These are phyloP conservation scores for Metschnikowia similis DNA, from an alignment of 805 yeast species.

Conservation along the genomic window DNA sequence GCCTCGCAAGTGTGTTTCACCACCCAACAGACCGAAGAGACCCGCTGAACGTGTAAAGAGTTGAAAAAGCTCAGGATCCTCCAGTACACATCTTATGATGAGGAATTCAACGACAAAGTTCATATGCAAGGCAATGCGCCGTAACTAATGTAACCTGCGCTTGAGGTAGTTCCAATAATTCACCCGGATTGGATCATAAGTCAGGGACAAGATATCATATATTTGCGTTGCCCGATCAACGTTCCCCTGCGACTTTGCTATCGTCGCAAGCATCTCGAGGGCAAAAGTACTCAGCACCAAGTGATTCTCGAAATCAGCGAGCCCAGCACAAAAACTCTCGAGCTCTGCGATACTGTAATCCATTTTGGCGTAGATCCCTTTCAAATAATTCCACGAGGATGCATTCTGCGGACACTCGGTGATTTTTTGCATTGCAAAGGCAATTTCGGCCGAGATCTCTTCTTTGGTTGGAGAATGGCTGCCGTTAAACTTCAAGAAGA, in stretches of 20 bases:
- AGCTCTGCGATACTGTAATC: constrained; percentile 31
- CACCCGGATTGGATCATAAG: constrained; percentile 58
- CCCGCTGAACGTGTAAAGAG: no score
- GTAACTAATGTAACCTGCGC: constrained; percentile 1
- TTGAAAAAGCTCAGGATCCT: no score
- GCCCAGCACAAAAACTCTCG: constrained; percentile 42
- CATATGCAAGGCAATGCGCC: background rate
- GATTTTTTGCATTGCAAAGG: constrained; percentile 48
- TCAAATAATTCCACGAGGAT: constrained; percentile 80
- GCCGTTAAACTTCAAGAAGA: constrained; percentile 44
- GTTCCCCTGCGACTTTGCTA: constrained; percentile 33
- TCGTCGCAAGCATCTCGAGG: constrained; percentile 39
- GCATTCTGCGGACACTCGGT: constrained; percentile 71
- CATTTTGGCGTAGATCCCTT: constrained; percentile 45
- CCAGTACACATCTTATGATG: background rate
- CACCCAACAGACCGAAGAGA: no score
- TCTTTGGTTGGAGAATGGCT: constrained; percentile 10
- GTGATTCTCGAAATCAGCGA: constrained; percentile 27
- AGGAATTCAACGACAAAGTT: no score
- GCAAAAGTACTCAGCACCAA: constrained; percentile 13
- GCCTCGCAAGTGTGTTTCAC: no score
- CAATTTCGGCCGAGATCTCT: constrained; percentile 44
- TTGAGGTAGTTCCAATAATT: constrained; percentile 58
- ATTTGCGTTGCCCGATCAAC: constrained; percentile 36
- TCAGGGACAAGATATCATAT: constrained; percentile 47